These are phyloP conservation scores for Syzygium malaccense DNA, from an alignment of 441 rosid species.

Conservation along the genomic window DNA sequence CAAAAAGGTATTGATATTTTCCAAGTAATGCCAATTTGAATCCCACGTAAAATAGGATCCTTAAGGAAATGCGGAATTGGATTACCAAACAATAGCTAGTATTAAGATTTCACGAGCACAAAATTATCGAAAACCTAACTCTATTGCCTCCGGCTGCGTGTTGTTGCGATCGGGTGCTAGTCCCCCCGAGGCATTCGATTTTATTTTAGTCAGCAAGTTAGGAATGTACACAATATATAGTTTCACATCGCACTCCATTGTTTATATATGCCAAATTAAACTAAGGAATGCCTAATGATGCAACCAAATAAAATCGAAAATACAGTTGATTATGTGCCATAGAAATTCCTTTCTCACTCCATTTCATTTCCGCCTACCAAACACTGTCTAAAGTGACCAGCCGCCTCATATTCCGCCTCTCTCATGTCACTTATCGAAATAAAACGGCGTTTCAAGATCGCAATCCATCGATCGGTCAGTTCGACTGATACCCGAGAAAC, in stretches of 20 bases:
- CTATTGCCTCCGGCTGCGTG: not conserved
- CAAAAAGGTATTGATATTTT: not conserved
- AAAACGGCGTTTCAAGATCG: not conserved
- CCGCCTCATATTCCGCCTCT: not conserved
- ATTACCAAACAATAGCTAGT: not conserved
- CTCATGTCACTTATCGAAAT: not conserved
- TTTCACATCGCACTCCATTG: not conserved
- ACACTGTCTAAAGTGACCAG: accelerated
- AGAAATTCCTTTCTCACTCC: not conserved
- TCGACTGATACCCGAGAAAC: accelerated
- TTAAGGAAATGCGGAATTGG: not conserved
- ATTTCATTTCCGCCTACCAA: not conserved
- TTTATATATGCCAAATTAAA: not conserved
- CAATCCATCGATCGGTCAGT: accelerated
- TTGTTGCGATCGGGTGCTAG: not conserved
- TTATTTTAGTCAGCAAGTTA: too few relatives aligned
- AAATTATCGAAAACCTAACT: not conserved
- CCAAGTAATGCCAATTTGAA: not conserved
- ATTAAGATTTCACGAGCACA: not conserved
- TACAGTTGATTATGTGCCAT: accelerated
- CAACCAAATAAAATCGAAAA: not conserved
- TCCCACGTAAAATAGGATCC: not conserved
- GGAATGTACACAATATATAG: accelerated
- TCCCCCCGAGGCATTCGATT: too few relatives aligned
- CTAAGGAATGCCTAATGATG: not conserved